Base-by-base conservation (phyloP, 2,329 filamentous ascomycete species). In the Balansia obtecta region DNA sequence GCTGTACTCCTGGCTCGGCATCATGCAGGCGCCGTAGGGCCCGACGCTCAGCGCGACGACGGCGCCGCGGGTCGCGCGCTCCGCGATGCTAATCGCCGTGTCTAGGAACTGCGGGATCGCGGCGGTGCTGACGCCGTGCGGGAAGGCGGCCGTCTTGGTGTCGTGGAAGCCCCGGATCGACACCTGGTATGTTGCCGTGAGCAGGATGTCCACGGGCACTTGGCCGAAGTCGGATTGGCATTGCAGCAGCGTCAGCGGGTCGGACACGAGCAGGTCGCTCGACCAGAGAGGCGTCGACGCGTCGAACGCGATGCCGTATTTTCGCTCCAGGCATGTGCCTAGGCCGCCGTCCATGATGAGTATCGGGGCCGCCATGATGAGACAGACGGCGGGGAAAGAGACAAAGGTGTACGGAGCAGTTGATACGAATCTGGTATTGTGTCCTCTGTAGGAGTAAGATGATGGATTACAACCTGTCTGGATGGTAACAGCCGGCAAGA, bases 121-220 rank as follows among this genome's bases (percentile, higher is more conserved):
- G 6, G 57, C 52, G 4, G 60, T 57, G 2, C 61, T 53, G 27
- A 80, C 68, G 2, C 76, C 77, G 4, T 65, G 20, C 0, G 75
- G 72, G 44, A 64, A 69, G 2, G 65, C 55, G 0, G 63, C 16
- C 1, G 68, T 72, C 49, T 53, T 68, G 1, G 79, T 82, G 38
- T 65, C 67, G 3, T 63, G 61, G 55, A 85, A 83, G 0, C 76
- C 81, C 11, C 75, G 66, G 8, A 72, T 61, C 0, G 77, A 83
- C 1, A 77, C 68, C 60, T 86, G 82, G 61, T 86, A 86, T 0
- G 83, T 86, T 8, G 81, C 82, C 10, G 80, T 85, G 45, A 83
- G 71, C 18, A 86, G 63, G 30, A 86, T 69, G 59, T 86, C 79
- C 50, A 77, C 75, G 37, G 79, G 80, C 1, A 77, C 73, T 8